These are phyloP conservation scores for Picea abies DNA, from an alignment of 83 land plant genomes.

Conservation along the genomic window DNA sequence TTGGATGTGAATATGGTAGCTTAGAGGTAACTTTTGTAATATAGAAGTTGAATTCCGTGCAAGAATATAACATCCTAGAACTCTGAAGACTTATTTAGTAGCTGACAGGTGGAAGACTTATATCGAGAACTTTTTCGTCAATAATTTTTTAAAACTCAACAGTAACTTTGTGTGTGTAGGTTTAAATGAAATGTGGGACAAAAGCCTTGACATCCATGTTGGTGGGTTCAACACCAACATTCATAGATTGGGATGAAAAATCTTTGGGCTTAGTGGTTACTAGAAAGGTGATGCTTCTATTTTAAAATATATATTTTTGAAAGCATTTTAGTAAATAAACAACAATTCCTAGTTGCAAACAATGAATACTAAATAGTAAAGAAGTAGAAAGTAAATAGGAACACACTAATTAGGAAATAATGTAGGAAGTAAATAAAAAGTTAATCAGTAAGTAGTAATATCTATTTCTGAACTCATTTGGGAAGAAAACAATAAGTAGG, in stretches of 20 bases:
- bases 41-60: neutral
- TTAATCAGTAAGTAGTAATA: no score
- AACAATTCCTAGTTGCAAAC: no score
- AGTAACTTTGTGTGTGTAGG: constrained; percentile 26
- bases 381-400: no score
- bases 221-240: constrained; percentile 23
- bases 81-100: neutral
- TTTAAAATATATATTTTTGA: no score
- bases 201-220: constrained; percentile 88
- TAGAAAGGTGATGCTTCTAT: no score
- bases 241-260: constrained; percentile 82
- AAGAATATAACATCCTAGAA: neutral
- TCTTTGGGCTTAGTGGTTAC: neutral
- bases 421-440: no score
- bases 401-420: no score
- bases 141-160: neutral
- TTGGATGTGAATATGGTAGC: constrained; percentile 78
- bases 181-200: constrained; percentile 94
- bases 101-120: neutral
- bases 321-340: no score
- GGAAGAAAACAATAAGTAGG: no score
- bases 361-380: no score
- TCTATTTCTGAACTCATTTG: no score
- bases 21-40: constrained; percentile 58
- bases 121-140: neutral